Evolutionary conservation across 495 filamentous ascomycete species (phyloP).

Genomic region (Trichoderma parareesei): DNA sequence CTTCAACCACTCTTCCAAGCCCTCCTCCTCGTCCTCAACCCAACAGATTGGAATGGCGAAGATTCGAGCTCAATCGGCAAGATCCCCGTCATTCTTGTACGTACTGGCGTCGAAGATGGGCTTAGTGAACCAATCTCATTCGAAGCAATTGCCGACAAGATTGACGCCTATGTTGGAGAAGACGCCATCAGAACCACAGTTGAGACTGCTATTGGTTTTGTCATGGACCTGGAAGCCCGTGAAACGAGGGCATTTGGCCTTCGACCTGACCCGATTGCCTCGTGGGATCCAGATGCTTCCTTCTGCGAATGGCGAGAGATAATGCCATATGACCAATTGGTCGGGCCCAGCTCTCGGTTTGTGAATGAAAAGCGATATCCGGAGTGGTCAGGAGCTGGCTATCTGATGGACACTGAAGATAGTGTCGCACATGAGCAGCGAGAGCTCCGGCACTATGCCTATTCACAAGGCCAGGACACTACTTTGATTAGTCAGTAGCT

Average conservation of each 20-base stretch:
- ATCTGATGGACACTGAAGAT: too few relatives aligned
- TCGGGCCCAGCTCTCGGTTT: not conserved
- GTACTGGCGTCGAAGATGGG: slow-evolving; percentile 18
- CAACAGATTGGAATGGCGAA: not conserved
- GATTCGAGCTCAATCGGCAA: not conserved
- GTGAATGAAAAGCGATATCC: not conserved
- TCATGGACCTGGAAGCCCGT: slow-evolving; percentile 12
- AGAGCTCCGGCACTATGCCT: too few relatives aligned
- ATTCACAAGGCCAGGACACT: too few relatives aligned
- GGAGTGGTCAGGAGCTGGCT: too few relatives aligned
- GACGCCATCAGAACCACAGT: slow-evolving; percentile 7
- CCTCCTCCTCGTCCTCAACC: slow-evolving; percentile 5
- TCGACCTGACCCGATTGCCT: not conserved
- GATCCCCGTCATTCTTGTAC: slow-evolving; percentile 17
- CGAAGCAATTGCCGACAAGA: slow-evolving; percentile 12
- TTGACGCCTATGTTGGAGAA: not conserved
- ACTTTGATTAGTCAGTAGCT: too few relatives aligned
- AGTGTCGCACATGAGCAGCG: too few relatives aligned
- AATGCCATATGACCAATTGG: not conserved
- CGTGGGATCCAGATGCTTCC: not conserved
- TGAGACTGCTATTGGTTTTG: slow-evolving; percentile 12
- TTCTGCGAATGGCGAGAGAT: not conserved
- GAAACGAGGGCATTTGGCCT: slow-evolving; percentile 14
- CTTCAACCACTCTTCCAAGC: slow-evolving; percentile 11
- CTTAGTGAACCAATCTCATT: slow-evolving; percentile 24